A percentile compares a stretch with the other conserved stretches of the same genome.
Evolutionary conservation across 768 basidiomycete genomes (phyloP).

Genomic region (Boletus reticuloceps): DNA sequence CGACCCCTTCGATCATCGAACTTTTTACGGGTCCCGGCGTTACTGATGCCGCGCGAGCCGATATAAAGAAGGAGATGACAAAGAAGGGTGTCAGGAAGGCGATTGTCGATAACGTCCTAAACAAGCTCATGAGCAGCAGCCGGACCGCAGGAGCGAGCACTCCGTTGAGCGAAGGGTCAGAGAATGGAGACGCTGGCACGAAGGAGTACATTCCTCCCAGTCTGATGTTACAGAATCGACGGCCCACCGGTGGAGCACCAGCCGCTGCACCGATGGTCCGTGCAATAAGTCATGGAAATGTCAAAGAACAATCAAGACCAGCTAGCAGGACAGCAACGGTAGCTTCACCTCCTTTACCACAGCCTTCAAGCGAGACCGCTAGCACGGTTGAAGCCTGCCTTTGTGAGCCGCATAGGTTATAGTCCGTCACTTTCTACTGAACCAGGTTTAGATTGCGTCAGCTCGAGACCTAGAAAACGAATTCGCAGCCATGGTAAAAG

Average conservation of each 20-base stretch:
- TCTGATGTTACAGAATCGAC: slow-evolving; percentile 52
- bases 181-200: slow-evolving; percentile 39
- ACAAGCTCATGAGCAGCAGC: slow-evolving; percentile 52
- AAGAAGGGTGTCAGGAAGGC: slow-evolving; percentile 86
- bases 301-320: slow-evolving; percentile 52
- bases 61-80: slow-evolving; percentile 88
- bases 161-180: slow-evolving; percentile 57
- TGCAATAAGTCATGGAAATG: slow-evolving; percentile 47
- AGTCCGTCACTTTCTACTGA: neutral
- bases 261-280: slow-evolving; percentile 37
- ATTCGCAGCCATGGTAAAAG: slow-evolving; percentile 72
- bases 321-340: slow-evolving; percentile 55
- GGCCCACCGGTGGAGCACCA: slow-evolving; percentile 40
- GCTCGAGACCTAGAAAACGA: slow-evolving; percentile 82
- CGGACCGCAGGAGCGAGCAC: slow-evolving; percentile 41
- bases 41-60: slow-evolving; percentile 82
- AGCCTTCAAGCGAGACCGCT: slow-evolving; percentile 39
- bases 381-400: slow-evolving; percentile 61
- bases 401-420: slow-evolving; percentile 45
- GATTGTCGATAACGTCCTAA: slow-evolving; percentile 78
- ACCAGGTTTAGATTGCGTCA: slow-evolving; percentile 66
- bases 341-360: slow-evolving; percentile 41
- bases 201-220: slow-evolving; percentile 77
- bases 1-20: slow-evolving; percentile 75
- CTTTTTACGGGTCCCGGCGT: slow-evolving; percentile 84